Conservation (phyloP, 306 rosid genomes). For the Delonix regia region DNA sequence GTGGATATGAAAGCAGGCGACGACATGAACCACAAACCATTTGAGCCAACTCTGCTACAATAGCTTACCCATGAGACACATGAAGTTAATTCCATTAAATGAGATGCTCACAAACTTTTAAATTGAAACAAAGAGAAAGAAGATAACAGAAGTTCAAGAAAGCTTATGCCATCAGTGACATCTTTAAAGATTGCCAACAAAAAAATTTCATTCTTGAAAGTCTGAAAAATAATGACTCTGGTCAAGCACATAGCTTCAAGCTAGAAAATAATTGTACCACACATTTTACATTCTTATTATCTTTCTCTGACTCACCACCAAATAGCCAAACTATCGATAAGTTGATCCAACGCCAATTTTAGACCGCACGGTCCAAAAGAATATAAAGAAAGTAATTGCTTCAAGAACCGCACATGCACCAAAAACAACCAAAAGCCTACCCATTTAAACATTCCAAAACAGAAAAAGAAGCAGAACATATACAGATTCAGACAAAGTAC, state of each 20-base stretch:
- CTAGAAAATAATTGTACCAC: not conserved
- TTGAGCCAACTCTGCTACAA: conserved; percentile 72
- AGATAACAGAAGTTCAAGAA: not conserved
- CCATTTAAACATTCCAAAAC: not conserved
- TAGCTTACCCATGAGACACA: conserved; percentile 11
- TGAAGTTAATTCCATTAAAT: conserved; percentile 14
- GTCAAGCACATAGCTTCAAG: not conserved
- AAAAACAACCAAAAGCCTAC: conserved; percentile 7
- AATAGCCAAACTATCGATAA: not conserved
- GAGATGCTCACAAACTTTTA: not conserved
- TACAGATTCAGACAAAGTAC: not conserved
- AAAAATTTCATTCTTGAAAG: not conserved
- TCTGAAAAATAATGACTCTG: conserved; percentile 16
- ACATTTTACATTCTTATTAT: not conserved
- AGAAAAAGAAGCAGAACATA: not conserved
- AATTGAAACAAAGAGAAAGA: not conserved
- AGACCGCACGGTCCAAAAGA: not conserved
- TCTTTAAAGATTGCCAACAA: not conserved
- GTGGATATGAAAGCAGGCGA: conserved; percentile 71
- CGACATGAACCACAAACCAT: conserved; percentile 94
- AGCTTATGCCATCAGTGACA: not conserved
- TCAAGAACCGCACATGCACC: not conserved
- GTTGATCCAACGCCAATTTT: not conserved
- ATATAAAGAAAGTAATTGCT: not conserved
- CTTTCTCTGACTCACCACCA: not conserved